A percentile compares a stretch with the other conserved stretches of the same genome.
phyloP scores from a whole-genome alignment of 805 yeast species.

The Myxozyma neglecta region DNA sequence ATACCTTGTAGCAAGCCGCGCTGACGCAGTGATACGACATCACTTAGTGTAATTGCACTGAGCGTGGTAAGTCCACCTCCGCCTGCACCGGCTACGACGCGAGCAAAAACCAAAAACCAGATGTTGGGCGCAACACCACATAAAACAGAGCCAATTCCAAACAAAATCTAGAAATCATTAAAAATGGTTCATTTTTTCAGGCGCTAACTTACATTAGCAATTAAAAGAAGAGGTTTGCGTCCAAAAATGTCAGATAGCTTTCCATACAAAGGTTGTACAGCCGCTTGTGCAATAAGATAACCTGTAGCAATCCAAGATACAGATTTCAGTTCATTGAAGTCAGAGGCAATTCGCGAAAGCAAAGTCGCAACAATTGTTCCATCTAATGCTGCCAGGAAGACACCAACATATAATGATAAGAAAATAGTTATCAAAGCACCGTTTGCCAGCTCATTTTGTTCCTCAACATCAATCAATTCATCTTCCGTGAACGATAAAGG shows the following conservation, averaged over 20 bases:
- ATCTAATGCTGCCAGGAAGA: slow-evolving; percentile 52
- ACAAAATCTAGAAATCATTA: slow-evolving; percentile 43
- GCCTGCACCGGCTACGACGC: slow-evolving; percentile 82
- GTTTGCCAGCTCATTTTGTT: slow-evolving; percentile 10
- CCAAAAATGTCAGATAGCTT: slow-evolving; percentile 62
- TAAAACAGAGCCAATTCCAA: slow-evolving; percentile 52
- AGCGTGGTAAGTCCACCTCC: slow-evolving; percentile 85
- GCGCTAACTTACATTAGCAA: slow-evolving; percentile 41
- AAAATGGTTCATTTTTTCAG: slow-evolving; percentile 4
- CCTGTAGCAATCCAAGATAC: slow-evolving; percentile 76
- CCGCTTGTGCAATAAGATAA: slow-evolving; percentile 65
- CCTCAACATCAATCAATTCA: slow-evolving; percentile 20
- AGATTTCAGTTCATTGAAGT: slow-evolving; percentile 53
- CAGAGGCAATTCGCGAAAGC: slow-evolving; percentile 57
- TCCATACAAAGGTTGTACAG: slow-evolving; percentile 76
- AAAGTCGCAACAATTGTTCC: slow-evolving; percentile 59
- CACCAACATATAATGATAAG: slow-evolving; percentile 41
- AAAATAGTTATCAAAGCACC: slow-evolving; percentile 15
- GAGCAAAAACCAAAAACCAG: slow-evolving; percentile 35
- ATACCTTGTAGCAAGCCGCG: slow-evolving; percentile 84
- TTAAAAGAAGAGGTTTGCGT: slow-evolving; percentile 45
- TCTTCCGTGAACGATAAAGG: slow-evolving; percentile 3
- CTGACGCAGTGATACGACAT: slow-evolving; percentile 68
- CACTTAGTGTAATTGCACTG: slow-evolving; percentile 73
- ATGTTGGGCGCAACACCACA: slow-evolving; percentile 51